A percentile compares a stretch with the other conserved stretches of the same genome.
Conservation (phyloP, 78 protist genomes). For the Dictyostelium intermedium region DNA sequence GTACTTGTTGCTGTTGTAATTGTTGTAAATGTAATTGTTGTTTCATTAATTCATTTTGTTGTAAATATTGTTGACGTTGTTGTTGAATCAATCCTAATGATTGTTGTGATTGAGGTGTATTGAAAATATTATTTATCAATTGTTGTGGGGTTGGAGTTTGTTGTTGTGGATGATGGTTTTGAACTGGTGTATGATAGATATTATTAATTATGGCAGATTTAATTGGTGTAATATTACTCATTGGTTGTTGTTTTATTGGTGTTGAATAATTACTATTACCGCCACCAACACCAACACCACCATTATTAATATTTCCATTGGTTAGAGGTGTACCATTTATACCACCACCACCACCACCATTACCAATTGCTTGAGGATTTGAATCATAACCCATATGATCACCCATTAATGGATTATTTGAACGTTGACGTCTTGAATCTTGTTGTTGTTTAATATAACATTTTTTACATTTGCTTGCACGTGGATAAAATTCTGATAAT, state of each 20-base stretch:
- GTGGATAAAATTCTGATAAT: constrained; percentile 50
- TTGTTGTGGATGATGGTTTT: neutral
- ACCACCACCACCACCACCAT: neutral
- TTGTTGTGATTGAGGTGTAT: neutral
- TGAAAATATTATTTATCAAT: neutral
- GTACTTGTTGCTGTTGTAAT: neutral
- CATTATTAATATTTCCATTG: too few species aligned
- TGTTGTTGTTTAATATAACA: constrained; percentile 72
- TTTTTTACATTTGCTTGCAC: constrained; percentile 44
- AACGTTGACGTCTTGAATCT: constrained; percentile 23
- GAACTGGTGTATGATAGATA: neutral
- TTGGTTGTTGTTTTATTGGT: neutral
- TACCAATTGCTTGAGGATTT: neutral
- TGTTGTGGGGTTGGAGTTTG: neutral
- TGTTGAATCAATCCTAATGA: neutral
- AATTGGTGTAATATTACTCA: neutral
- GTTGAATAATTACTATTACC: neutral
- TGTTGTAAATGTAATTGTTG: neutral
- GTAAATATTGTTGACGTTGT: neutral
- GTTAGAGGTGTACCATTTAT: neutral
- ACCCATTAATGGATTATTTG: neutral
- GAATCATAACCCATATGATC: neutral
- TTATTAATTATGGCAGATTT: neutral
- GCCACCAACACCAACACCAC: neutral
- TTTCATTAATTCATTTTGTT: neutral